A percentile compares a stretch with the other conserved stretches of the same genome.
Conservation (phyloP, 768 basidiomycete genomes). For the Suillus tomentosus region DNA sequence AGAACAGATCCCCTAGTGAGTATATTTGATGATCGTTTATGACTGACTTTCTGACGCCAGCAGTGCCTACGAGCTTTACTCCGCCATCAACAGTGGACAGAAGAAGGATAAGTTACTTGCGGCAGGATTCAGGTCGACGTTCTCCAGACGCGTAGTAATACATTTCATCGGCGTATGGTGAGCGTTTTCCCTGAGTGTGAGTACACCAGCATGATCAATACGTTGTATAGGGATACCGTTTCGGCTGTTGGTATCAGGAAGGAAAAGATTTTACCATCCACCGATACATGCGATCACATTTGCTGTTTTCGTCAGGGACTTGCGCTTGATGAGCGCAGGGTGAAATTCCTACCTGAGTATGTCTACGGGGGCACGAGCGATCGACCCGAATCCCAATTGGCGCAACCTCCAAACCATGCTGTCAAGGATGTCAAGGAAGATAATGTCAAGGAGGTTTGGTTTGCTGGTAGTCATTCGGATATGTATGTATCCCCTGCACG, state of each 20-base stretch:
- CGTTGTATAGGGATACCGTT: conserved; percentile 44
- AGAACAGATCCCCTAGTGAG: conserved; percentile 44
- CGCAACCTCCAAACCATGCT: background rate
- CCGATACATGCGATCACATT: conserved; percentile 33
- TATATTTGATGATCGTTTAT: background rate
- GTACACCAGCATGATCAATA: background rate
- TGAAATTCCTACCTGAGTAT: conserved; percentile 50
- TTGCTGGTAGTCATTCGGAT: conserved; percentile 42
- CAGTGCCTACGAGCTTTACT: conserved; percentile 44
- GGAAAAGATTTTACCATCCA: conserved; percentile 35
- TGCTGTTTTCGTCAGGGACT: conserved; percentile 49
- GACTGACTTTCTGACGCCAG: conserved; percentile 4
- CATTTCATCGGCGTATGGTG: conserved; percentile 51
- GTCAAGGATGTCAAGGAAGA: conserved; percentile 13
- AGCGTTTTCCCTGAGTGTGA: conserved; percentile 11
- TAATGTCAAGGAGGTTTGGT: conserved; percentile 44
- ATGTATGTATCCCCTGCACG: conserved; percentile 29
- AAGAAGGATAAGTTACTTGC: conserved; percentile 25
- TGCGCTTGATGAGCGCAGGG: conserved; percentile 48
- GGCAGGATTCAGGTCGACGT: conserved; percentile 36
- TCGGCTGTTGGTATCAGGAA: conserved; percentile 45
- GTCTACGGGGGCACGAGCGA: conserved; percentile 28
- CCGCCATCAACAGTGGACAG: conserved; percentile 24
- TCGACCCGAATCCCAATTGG: background rate
- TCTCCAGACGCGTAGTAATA: conserved; percentile 38